Evolutionary conservation across 441 rosid genomes (phyloP), one percentile per base, ranked within the genome.

Genomic region (Pelargonium cotyledonis): DNA sequence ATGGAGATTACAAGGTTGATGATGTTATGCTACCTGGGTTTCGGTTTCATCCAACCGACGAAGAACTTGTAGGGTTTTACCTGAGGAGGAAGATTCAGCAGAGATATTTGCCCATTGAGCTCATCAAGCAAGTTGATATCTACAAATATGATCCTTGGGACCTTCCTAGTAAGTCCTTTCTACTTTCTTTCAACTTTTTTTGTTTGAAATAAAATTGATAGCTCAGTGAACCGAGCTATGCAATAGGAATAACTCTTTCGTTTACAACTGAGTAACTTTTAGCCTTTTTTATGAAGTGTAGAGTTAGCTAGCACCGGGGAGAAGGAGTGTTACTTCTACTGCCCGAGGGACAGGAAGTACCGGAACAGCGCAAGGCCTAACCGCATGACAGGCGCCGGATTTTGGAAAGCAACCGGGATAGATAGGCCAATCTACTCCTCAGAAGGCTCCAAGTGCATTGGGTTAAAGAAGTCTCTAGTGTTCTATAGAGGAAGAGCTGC

Each of bases 331-430:
- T 91, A 89, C 58, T 94, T 94, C 69, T 91, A 89, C 75, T 91
- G 99, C 68, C 95, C 88, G 29, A 84, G 99, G 77, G 96, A 88
- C 79, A 77, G 97, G 14, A 94, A 94, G 75, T 91, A 94, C 76
- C 78, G 95, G 46, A 94, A 94, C 73, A 91, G 99, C 67, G 83
- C 85, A 0, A 80, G 99, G 68, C 99, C 97, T 0, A 94, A 94
- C 77, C 65, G 99, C 57, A 96, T 94, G 7, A 94, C 96, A 0
- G 91, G 94, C 75, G 89, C 93, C 3, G 95, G 97, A 8, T 94
- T 94, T 57, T 94, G 97, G 96, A 94, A 94, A 72, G 99, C 99
- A 0, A 94, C 99, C 0, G 99, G 97, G 57, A 94, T 96, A 0
- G 97, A 91, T 79, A 79, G 95, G 60, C 99, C 96, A 16, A 91